Base-by-base conservation (phyloP, 164 flowering plant species). In the Tetrastigma voinierianum region DNA sequence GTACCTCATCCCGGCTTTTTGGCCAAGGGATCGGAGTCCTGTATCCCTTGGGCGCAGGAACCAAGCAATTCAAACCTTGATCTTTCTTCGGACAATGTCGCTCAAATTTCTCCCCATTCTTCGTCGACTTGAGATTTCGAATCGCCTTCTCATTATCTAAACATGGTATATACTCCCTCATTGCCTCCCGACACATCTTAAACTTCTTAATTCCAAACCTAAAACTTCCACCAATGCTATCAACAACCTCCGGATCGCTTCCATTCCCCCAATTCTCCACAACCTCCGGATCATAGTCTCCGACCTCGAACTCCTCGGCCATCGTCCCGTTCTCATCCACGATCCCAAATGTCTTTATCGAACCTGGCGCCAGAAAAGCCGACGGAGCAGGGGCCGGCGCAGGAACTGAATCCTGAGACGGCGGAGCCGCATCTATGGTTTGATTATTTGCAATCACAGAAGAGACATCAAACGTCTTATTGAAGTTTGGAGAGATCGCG, bases 1-100 rank as follows among this genome's bases (percentile, higher is more conserved):
- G 13, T 67, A 96, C 99, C 99, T 96, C 95, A 66, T 91, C 92
- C 16, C 98, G 83, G 65, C 97, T 87, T 77, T 65, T 83, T 0
- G n/a, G 99, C 98, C 99, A 96, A 0, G 95, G 95, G 52, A 96
- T 85, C 0, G 93, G 97, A 10, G 61, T 15, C 67, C 57, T 75
- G 70, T 93, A 96, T 19, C 80, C n/a, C 76, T 77, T 82, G 0
- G 98, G 99, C 2, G 93, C 76, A 3, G 97, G 95, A 69, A 96
- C 85, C 79, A 96, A 77, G 76, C 99, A 96, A 78, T 84, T 71
- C 84, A 90, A 74, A 0, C 76, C 81, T 48, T 51, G 72, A 4
- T 75, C 88, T 19, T 75, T 66, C 59, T 67, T 83, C 0, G 99
- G 98, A 70, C 99, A 96, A 76, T 89, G 97, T 75, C 90, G 76